A percentile compares a stretch with the other conserved stretches of the same genome.
These are phyloP conservation scores for Colletotrichum tanaceti DNA, from an alignment of 2,329 filamentous ascomycete genomes.

Conservation along the genomic window DNA sequence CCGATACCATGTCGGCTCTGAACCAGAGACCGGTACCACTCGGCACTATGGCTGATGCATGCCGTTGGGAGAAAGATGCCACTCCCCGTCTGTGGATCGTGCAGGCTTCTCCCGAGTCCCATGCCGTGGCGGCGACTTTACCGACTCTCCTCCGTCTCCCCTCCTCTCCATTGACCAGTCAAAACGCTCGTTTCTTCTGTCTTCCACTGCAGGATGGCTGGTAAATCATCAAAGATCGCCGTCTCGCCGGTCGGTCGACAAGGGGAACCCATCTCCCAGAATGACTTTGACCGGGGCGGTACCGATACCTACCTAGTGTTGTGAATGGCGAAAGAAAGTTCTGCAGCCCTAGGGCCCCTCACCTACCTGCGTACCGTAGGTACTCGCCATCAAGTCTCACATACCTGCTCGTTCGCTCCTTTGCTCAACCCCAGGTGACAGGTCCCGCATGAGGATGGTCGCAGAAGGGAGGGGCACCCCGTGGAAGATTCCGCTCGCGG, in stretches of 20 bases:
- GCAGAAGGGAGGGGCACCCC: not conserved
- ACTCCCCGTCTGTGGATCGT: slow-evolving; percentile 17
- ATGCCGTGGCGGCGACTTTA: slow-evolving; percentile 10
- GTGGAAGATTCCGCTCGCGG: not conserved
- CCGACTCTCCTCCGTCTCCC: slow-evolving; percentile 12
- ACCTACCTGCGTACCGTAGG: too few relatives aligned
- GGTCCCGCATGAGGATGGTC: too few relatives aligned
- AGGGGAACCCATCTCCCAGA: slow-evolving; percentile 1
- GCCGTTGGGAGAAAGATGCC: not conserved
- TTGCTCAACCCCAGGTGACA: slow-evolving; percentile 11
- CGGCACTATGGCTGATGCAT: not conserved
- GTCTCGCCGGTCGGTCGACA: slow-evolving; percentile 3
- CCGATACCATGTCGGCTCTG: slow-evolving; percentile 15
- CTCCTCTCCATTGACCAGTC: slow-evolving; percentile 20
- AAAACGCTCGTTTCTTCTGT: slow-evolving; percentile 11
- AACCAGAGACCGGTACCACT: slow-evolving; percentile 1
- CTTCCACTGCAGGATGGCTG: not conserved
- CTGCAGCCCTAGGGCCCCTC: slow-evolving; percentile 23
- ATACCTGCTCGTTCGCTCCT: not conserved
- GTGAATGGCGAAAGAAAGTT: slow-evolving; percentile 13
- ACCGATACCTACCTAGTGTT: not conserved
- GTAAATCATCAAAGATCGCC: slow-evolving; percentile 14
- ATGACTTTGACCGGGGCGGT: not conserved
- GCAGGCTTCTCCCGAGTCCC: too few relatives aligned
- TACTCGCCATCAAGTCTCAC: slow-evolving; percentile 1